Base-by-base conservation (phyloP, 371 early-diverging fungal species). In the Mortierella sp. region DNA sequence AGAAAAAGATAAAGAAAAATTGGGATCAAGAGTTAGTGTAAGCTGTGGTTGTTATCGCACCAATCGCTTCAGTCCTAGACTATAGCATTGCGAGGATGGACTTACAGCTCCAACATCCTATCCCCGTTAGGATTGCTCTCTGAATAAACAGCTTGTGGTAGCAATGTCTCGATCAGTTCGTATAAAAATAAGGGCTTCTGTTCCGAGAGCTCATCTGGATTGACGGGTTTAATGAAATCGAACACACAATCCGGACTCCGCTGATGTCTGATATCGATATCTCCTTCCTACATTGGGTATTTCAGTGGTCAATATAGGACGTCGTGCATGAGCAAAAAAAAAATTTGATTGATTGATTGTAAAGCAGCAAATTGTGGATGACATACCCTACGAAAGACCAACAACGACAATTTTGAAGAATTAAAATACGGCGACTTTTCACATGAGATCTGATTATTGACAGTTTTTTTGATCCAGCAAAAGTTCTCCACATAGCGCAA, bases 401-500 rank as follows among this genome's bases (percentile, higher is more conserved):
- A 75, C n/a, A 94, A 86, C 34, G 93, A 94, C 55, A 93, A 84
- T 71, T 97, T 96, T 43, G 94, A 93, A 70, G 92, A 92, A 73
- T 91, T 87, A 68, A 96, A 96, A 75, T 93, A 95, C 10, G 76
- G 82, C 35, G 89, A 92, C 45, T 85, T 83, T 40, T 88, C 85
- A 45, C 84, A 76, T n/a, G 85, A 89, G 60, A 96, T 94, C 62
- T 89, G 88, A 77, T 97, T 96, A 83, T 96, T 93, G 58, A 91
- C 76, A 45, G 87, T 86, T 66, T 93, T 88, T 70, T 95, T 95
- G 75, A 96, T 93, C 97, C 97, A 97, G 76, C 94, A 94, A 83
- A 96, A 94, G 86, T 96, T 97, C 77, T 97, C 97, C 2, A 96
- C 96, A 68, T 97, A 97, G 66, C 93, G 93, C 81, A 96, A 94